These are phyloP conservation scores for Lactuca saligna DNA, from an alignment of 129 eudicot species.

Conservation along the genomic window DNA sequence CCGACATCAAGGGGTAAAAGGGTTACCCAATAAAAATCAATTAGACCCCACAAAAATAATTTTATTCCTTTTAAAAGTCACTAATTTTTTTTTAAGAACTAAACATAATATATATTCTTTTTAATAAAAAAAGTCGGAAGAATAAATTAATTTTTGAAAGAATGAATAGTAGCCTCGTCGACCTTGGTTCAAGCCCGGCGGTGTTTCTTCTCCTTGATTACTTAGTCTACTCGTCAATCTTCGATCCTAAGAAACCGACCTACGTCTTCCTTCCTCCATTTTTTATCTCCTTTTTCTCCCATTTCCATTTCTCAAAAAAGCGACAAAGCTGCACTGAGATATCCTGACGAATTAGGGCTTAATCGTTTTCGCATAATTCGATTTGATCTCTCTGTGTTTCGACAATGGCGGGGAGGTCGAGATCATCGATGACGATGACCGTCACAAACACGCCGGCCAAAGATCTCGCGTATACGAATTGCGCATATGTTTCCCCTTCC, in stretches of 20 bases:
- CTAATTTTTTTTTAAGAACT: no score
- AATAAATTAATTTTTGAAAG: not conserved
- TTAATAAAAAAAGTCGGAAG: no score
- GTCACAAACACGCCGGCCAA: constrained; percentile 79
- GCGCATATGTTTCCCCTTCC: constrained; percentile 63
- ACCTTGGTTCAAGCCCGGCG: constrained; percentile 11
- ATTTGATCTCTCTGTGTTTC: constrained; percentile 27
- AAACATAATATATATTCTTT: no score
- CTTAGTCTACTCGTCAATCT: constrained; percentile 1
- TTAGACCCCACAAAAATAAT: no score
- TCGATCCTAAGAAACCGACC: constrained; percentile 31
- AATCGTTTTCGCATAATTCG: not conserved
- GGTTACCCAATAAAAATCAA: no score
- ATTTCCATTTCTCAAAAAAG: constrained; percentile 3
- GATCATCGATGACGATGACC: constrained; percentile 53
- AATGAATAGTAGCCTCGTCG: not conserved
- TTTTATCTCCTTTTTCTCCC: not conserved
- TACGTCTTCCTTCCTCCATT: constrained; percentile 3
- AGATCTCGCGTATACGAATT: constrained; percentile 73
- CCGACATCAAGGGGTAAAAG: no score
- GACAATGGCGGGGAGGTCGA: constrained; percentile 51
- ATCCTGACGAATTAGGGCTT: not conserved
- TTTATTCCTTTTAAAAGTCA: no score
- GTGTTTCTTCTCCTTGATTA: not conserved
- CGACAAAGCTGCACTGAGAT: not conserved